Evolutionary conservation across 805 yeast species (phyloP).

Genomic region (Wickerhamomyces canadensis): DNA sequence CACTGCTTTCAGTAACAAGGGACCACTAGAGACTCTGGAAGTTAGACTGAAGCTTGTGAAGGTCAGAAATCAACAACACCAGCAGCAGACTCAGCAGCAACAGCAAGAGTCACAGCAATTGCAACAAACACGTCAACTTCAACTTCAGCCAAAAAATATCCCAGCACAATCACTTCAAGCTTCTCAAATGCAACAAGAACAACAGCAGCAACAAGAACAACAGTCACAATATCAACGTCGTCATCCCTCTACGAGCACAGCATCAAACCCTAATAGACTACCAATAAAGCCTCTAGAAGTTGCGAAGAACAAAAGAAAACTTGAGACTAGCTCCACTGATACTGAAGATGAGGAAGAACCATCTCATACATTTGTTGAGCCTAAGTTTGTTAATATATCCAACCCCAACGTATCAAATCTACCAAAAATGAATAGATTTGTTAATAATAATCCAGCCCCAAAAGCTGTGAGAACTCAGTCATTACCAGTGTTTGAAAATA

Average conservation of each 20-base stretch:
- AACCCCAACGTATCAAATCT: conserved; percentile 3
- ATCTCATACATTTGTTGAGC: conserved; percentile 10
- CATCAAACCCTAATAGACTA: too few relatives aligned
- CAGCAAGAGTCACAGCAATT: conserved; percentile 8
- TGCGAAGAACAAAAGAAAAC: conserved; percentile 10
- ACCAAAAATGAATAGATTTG: conserved; percentile 25
- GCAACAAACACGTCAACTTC: conserved; percentile 3
- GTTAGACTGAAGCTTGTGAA: conserved; percentile 42
- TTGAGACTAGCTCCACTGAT: conserved; percentile 13
- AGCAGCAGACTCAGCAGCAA: conserved; percentile 5
- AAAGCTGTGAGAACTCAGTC: conserved; percentile 42
- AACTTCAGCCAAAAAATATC: too few relatives aligned
- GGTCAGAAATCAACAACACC: conserved; percentile 10
- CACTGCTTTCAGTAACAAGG: conserved; percentile 34
- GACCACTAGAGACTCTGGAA: conserved; percentile 48
- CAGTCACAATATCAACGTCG: conserved; percentile 4
- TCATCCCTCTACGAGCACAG: conserved; percentile 4
- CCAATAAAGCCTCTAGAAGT: neutral
- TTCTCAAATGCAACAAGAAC: conserved; percentile 8
- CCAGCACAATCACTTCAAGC: too few relatives aligned
- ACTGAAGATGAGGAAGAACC: conserved; percentile 16
- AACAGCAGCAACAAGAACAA: conserved; percentile 4
- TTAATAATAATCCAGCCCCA: conserved; percentile 41
- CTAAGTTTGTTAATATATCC: conserved; percentile 6
- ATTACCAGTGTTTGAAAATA: conserved; percentile 28